Base-by-base conservation (phyloP, 441 rosid genomes). In the Mallotus japonicus region DNA sequence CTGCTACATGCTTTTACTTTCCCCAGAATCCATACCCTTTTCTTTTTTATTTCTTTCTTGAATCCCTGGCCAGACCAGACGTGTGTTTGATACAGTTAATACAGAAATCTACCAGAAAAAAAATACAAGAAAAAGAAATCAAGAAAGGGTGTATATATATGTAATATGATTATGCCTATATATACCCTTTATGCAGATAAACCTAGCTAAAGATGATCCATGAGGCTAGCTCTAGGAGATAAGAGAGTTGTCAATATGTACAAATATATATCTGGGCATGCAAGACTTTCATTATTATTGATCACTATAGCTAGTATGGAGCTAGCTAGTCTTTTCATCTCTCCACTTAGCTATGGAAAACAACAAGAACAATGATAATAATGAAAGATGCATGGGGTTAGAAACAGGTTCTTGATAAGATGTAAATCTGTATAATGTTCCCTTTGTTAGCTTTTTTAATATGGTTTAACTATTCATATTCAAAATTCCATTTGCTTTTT, bases 1-100 rank as follows among this genome's bases (percentile, higher is more conserved):
- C 82, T 73, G 37, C 65, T 12, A 58, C 64, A 51, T n/a, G 19
- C 60, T 75, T 72, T 84, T 76, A 57, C 75, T 73, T 70, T 72
- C 78, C 74, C 77, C 75, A 73, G 66, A 82, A 82, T 73, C 72
- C 67, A 13, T 11, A n/a, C 46, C 53, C 37, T 60, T 50, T 60
- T 50, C 22, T 32, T 47, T 16, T 66, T 50, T 67, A 47, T 78
- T 74, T 20, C 70, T 77, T 55, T 76, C 75, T 74, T 54, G 62
- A 73, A 72, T 80, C 81, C 60, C 75, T 72, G 69, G 12, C 66
- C 69, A 62, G 76, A 73, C 66, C 69, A 62, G 76, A 73, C 77
- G 60, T 75, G 71, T 63, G 69, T 68, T 61, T 61, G 5, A 5
- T 17, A 17, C 10, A 28, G 32, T 28, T 2, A 14, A 58, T 11